Evolutionary conservation across 2,329 filamentous ascomycete genomes (phyloP), one percentile per base, ranked within the genome.

Genomic region (Aspergillus ochraceus): DNA sequence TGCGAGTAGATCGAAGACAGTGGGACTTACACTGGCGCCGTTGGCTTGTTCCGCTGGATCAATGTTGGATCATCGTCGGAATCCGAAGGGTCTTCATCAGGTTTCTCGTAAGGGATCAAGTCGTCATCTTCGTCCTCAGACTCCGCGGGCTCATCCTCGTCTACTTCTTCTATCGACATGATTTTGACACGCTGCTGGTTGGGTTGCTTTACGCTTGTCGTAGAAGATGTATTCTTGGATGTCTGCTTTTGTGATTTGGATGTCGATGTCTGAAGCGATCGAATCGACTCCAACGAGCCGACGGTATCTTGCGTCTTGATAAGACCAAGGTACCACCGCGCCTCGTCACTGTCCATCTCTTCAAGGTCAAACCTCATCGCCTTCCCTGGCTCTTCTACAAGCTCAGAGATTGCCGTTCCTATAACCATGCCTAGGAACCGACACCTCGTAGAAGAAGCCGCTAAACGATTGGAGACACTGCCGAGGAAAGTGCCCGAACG

Each of bases 31-130:
- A 99, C 92, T 1, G 95, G 95, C 0, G 92, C 85, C 59, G 86
- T 90, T 22, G 89, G 86, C 68, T 95, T 97, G 74, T 95, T 88
- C 14, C 93, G 85, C 59, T 90, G 88, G 52, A 98, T 84, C 19
- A 97, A 80, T 0, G 92, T 96, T 5, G 95, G 89, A 68, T 99
- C 96, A 42, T 97, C 93, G 59, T 97, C 92, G 0, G 92, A 94
- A 71, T 99, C 95, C 71, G 96, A 91, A 0, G 87, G 84, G 66
- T 99, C 95, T 1, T 90, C 92, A 69, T 92, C 91, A 0, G 91
- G 91, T 73, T 97, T 97, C 14, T 86, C 85, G 67, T 97, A 97
- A 0, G 91, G 85, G 2, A 86, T 80, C 1, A 98, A 79, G 60
- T 90, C 86, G 32, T 87, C 86, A 32, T 87, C 84, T 50, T 88